A percentile compares a stretch with the other conserved stretches of the same genome.
phyloP scores from a whole-genome alignment of 768 basidiomycete species.

The Pleurotus ostreatus region DNA sequence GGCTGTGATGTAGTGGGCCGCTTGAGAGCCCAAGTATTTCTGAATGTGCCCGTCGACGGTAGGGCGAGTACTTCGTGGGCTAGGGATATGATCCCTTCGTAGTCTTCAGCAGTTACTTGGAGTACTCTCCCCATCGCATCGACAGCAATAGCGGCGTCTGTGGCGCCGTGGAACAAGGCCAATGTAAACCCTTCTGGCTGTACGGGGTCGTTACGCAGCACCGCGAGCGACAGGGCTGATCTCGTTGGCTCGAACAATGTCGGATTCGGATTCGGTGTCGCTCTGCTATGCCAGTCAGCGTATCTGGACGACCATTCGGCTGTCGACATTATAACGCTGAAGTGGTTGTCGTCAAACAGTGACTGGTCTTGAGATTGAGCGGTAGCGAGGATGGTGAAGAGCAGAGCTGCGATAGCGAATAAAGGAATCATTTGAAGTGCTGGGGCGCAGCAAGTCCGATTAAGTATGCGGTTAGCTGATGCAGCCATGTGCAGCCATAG shows the following conservation, averaged over 20 bases:
- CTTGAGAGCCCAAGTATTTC: constrained; percentile 32
- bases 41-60: constrained; percentile 23
- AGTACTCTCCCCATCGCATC: constrained; percentile 27
- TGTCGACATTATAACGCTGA: neutral
- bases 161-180: constrained; percentile 25
- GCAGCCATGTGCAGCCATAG: neutral
- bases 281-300: constrained; percentile 25
- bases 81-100: constrained; percentile 21
- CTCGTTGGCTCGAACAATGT: constrained; percentile 21
- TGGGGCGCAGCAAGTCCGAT: neutral
- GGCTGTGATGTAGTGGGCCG: constrained; percentile 26
- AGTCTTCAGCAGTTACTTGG: constrained; percentile 21
- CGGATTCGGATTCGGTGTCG: constrained; percentile 21
- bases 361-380: neutral
- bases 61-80: constrained; percentile 18
- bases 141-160: constrained; percentile 19
- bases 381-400: neutral
- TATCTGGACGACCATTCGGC: constrained; percentile 20
- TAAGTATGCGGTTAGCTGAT: neutral
- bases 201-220: constrained; percentile 28
- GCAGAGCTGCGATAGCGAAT: neutral
- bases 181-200: constrained; percentile 33
- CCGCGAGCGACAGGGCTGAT: constrained; percentile 22
- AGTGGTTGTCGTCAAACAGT: neutral
- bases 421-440: neutral